phyloP scores from a whole-genome alignment of 176 grass and related monocot genomes.

The Aegilops umbellulata region DNA sequence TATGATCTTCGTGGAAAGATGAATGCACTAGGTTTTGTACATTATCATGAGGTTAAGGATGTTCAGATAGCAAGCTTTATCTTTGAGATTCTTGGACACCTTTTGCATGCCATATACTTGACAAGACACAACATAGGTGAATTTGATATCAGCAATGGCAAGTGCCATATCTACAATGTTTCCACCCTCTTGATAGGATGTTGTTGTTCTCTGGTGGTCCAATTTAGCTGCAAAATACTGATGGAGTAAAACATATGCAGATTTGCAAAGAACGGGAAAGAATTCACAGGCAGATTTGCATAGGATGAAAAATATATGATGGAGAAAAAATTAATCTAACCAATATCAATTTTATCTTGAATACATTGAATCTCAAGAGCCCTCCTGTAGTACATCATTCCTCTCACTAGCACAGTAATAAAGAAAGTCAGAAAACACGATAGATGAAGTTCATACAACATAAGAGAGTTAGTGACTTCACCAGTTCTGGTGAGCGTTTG shows the following conservation, averaged over 20 bases:
- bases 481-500: conserved; percentile 92
- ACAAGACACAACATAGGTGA: conserved; percentile 95
- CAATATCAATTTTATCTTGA: conserved; percentile 50
- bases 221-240: conserved; percentile 45
- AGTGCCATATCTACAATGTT: background rate
- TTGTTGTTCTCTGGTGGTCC: conserved; percentile 18
- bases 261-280: background rate
- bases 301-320: background rate
- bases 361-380: conserved; percentile 72
- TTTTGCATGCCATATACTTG: conserved; percentile 93
- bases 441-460: background rate
- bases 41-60: conserved; percentile 82
- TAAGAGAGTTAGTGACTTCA: conserved; percentile 23
- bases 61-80: conserved; percentile 68
- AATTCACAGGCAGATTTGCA: background rate
- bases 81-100: conserved; percentile 44
- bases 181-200: conserved; percentile 25
- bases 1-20: background rate
- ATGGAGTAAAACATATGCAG: conserved; percentile 3
- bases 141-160: conserved; percentile 92
- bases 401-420: conserved; percentile 71
- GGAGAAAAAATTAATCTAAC: conserved; percentile 29
- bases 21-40: conserved; percentile 41
- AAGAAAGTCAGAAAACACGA: conserved; percentile 12
- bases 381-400: conserved; percentile 94